Base-by-base conservation (phyloP, 2,329 filamentous ascomycete species). In the Aspergillus phoenicis region DNA sequence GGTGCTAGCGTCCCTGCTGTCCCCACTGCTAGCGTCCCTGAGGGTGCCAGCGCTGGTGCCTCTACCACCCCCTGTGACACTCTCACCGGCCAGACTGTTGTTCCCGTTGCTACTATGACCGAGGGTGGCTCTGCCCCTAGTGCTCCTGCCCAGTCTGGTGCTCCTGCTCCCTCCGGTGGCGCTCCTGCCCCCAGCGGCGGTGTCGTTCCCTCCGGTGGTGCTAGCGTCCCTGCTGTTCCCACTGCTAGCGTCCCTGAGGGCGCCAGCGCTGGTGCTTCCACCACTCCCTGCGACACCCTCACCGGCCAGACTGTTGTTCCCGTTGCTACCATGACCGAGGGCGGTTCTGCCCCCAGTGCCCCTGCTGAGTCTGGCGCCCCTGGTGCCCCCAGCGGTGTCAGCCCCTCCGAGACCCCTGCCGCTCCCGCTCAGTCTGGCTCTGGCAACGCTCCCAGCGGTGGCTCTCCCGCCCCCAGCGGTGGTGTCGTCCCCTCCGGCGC, bases 221-320 rank as follows among this genome's bases (percentile, higher is more conserved):
- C 22, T 45, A 36, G 30, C 30, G 41, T 51, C 13, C 52, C 63
- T 41, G 62, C 63, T 33, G 57, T 60, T 36, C 47, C 53, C 10
- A 22, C 41, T 7, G 17, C 41, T 10, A 45, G 41, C 15, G 47
- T 57, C 28, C 58, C 52, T 52, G 48, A 47, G 10, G 53, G 51
- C 13, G 62, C 51, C 26, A 28, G 47, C 13, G 33, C 33, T 49
- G 51, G n/a, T 1, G 24, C 39, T 2, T 45, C 41, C 38, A 49
- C 52, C 59, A 47, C 59, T 52, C 57, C 66, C n/a, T 62, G 57
- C 17, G 41, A 59, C 13, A 59, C 63, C 15, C 4, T 59, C 30
- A 64, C 59, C 24, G 53, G 43, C 15, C 61, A 62, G 54, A 62
- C 62, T 24, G 59, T 54, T 22, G 41, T 61, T 15, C 62, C 64